Percentiles rank a stretch among this genome's conserved stretches.
Conservation (phyloP, 2,329 filamentous ascomycete species). For the Didymella lethalis region DNA sequence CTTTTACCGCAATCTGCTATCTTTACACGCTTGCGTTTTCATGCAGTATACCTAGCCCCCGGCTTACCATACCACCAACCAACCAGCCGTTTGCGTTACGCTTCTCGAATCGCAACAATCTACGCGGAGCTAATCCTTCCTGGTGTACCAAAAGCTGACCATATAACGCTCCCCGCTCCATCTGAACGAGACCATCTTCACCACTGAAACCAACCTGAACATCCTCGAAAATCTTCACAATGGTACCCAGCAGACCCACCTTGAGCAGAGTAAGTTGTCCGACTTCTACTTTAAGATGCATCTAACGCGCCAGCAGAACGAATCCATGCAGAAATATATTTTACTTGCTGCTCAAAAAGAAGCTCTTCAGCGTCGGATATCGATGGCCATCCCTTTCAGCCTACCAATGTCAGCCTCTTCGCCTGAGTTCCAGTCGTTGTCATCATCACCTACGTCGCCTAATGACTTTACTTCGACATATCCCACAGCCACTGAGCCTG, state of each 20-base stretch:
- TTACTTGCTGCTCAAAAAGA: conserved; percentile 53
- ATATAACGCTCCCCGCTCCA: conserved; percentile 28
- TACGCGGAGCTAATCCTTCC: conserved; percentile 26
- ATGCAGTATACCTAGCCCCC: conserved; percentile 21
- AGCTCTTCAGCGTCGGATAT: conserved; percentile 50
- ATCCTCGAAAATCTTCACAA: conserved; percentile 18
- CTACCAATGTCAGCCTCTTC: conserved; percentile 46
- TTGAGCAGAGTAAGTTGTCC: conserved; percentile 32
- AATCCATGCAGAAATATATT: conserved; percentile 52
- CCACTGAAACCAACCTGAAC: neutral
- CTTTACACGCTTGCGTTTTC: conserved; percentile 26
- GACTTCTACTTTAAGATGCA: neutral
- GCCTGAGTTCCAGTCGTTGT: conserved; percentile 48
- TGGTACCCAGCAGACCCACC: conserved; percentile 34
- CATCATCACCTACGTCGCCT: conserved; percentile 43
- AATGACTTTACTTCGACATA: conserved; percentile 36
- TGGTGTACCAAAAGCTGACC: conserved; percentile 12
- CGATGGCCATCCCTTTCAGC: conserved; percentile 45
- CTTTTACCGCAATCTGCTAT: conserved; percentile 5
- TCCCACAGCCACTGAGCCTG: conserved; percentile 36
- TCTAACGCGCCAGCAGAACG: conserved; percentile 33
- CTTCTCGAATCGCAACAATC: conserved; percentile 21
- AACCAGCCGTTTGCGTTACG: conserved; percentile 24
- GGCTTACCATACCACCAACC: conserved; percentile 26
- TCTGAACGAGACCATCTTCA: conserved; percentile 5